Conservation (phyloP, 2,329 filamentous ascomycete genomes). For the Cercospora citrullina region DNA sequence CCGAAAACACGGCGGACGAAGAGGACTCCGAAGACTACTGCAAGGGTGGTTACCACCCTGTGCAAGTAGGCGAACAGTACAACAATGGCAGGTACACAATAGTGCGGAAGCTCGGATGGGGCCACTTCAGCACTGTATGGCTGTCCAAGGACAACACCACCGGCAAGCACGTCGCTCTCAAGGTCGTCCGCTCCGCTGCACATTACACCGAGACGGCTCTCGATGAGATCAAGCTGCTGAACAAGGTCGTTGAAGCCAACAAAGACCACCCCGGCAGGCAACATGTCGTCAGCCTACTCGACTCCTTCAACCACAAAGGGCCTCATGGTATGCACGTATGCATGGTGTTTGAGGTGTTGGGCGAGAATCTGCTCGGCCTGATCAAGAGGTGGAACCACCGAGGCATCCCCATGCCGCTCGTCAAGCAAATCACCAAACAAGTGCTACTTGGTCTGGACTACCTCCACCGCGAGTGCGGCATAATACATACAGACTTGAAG, state of each 20-base stretch:
- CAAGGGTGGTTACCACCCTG: conserved; percentile 97
- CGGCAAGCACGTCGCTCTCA: conserved; percentile 92
- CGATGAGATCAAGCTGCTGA: conserved; percentile 97
- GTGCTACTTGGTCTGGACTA: conserved; percentile 94
- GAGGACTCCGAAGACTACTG: conserved; percentile 99
- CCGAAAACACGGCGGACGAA: conserved; percentile 93
- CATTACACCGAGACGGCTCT: conserved; percentile 99
- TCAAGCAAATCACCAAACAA: conserved; percentile 99
- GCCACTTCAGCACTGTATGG: conserved; percentile 98
- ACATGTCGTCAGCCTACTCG: conserved; percentile 92
- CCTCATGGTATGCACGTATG: conserved; percentile 96
- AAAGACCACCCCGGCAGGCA: conserved; percentile 90
- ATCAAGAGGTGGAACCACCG: conserved; percentile 99
- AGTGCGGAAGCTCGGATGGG: conserved; percentile 95
- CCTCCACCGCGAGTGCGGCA: conserved; percentile 94
- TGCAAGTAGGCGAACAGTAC: conserved; percentile 91
- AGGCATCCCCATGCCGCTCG: conserved; percentile 91
- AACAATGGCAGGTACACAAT: conserved; percentile 97
- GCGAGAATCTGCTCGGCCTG: conserved; percentile 88
- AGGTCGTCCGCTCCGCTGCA: conserved; percentile 94
- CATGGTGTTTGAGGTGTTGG: conserved; percentile 98
- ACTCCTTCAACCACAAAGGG: conserved; percentile 96
- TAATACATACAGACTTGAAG: conserved; percentile 97
- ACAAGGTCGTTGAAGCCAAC: conserved; percentile 94
- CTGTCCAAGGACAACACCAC: conserved; percentile 78